Evolutionary conservation across 805 yeast genomes (phyloP).

Genomic region (Wickerhamiella cacticola): DNA sequence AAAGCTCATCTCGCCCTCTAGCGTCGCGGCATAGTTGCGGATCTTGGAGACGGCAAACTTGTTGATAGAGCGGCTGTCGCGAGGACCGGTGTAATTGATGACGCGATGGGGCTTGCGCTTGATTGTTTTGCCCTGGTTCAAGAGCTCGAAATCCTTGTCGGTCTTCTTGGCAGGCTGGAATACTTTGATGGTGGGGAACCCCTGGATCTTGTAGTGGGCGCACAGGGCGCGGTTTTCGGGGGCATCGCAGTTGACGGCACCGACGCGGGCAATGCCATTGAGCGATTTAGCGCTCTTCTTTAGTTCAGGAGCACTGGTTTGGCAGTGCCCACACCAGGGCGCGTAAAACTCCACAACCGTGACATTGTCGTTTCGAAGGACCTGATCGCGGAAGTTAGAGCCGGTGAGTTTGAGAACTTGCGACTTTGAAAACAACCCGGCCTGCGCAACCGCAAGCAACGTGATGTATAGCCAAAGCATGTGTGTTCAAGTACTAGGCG

Average conservation of each 20-base stretch:
- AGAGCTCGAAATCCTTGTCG: constrained; percentile 21
- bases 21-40: constrained; percentile 25
- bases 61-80: constrained; percentile 23
- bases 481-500: not conserved
- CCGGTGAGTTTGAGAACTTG: constrained; percentile 20
- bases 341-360: constrained; percentile 86
- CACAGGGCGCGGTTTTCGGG: constrained; percentile 59
- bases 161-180: constrained; percentile 67
- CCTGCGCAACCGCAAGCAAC: constrained; percentile 9
- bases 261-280: constrained; percentile 41
- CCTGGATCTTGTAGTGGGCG: constrained; percentile 48
- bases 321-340: constrained; percentile 98
- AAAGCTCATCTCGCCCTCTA: constrained; percentile 19
- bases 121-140: constrained; percentile 22
- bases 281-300: constrained; percentile 50
- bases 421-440: constrained; percentile 13
- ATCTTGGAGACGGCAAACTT: constrained; percentile 23
- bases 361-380: constrained; percentile 61
- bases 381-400: constrained; percentile 49
- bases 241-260: constrained; percentile 77
- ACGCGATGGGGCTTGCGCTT: constrained; percentile 22
- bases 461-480: constrained; percentile 7
- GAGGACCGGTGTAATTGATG: constrained; percentile 26
- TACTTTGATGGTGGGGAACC: constrained; percentile 74
- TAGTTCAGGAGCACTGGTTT: constrained; percentile 55